phyloP scores from a whole-genome alignment of 768 basidiomycete genomes.

The Mrakia frigida region DNA sequence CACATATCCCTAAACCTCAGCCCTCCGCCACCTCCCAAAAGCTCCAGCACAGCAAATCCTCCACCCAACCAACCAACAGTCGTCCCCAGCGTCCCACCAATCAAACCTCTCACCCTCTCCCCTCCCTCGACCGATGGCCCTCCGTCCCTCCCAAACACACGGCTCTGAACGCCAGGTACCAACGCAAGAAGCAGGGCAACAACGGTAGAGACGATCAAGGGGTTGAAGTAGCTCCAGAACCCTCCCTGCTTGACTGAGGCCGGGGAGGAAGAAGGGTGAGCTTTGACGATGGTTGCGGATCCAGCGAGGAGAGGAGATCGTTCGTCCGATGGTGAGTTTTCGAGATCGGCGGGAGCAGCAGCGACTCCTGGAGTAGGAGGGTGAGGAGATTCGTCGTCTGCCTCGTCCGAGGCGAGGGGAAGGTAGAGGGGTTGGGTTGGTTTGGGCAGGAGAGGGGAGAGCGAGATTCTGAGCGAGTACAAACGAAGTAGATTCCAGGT shows the following conservation, averaged over 20 bases:
- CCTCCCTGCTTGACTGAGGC: background rate
- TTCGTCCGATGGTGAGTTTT: slow-evolving; percentile 5
- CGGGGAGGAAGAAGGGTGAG: background rate
- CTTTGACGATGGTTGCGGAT: background rate
- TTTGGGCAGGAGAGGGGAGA: slow-evolving; percentile 17
- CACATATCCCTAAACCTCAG: slow-evolving; percentile 23
- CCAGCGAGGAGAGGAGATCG: slow-evolving; percentile 19
- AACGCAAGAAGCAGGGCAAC: slow-evolving; percentile 11
- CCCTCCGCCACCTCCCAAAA: slow-evolving; percentile 25
- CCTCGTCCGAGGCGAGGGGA: slow-evolving; percentile 7
- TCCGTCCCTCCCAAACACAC: slow-evolving; percentile 6
- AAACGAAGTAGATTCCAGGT: background rate
- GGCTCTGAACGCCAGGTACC: slow-evolving; percentile 19
- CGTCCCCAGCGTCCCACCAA: slow-evolving; percentile 27
- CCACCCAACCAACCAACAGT: slow-evolving; percentile 19
- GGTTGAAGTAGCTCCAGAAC: slow-evolving; percentile 6
- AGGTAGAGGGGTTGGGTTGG: background rate
- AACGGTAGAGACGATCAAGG: slow-evolving; percentile 23
- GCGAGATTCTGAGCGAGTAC: background rate
- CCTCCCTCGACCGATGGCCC: background rate
- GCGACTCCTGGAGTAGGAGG: background rate
- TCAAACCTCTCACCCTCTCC: background rate
- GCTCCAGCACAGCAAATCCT: slow-evolving; percentile 13
- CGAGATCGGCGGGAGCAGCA: background rate
- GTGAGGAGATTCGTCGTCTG: slow-evolving; percentile 7